Conservation (phyloP, 1,139 yeast genomes). For the Hansenula sp. region DNA sequence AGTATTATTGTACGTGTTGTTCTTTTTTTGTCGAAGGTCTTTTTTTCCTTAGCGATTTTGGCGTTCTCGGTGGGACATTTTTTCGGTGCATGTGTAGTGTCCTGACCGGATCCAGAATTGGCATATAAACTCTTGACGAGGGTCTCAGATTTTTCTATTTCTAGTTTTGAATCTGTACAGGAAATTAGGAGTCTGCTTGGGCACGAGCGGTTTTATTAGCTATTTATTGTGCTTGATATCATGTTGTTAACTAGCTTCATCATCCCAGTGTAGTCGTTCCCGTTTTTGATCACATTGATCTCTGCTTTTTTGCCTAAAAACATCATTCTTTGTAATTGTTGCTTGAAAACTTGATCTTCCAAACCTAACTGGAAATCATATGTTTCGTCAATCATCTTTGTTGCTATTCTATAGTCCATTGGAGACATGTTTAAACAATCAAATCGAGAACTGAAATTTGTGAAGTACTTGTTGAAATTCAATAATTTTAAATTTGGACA, state of each 20-base stretch:
- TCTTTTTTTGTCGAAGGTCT: neutral
- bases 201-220: too few relatives aligned
- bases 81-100: too few relatives aligned
- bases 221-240: too few relatives aligned
- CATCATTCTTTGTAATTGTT: slow-evolving; percentile 53
- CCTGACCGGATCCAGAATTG: too few relatives aligned
- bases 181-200: too few relatives aligned
- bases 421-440: slow-evolving; percentile 33
- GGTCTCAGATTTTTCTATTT: too few relatives aligned
- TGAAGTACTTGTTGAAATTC: slow-evolving; percentile 37
- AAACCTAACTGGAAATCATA: too few relatives aligned
- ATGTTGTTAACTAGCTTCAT: slow-evolving; percentile 29
- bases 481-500: slow-evolving; percentile 12
- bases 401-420: slow-evolving; percentile 35
- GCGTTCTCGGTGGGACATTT: too few relatives aligned
- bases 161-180: too few relatives aligned
- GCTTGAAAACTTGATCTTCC: slow-evolving; percentile 25
- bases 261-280: neutral
- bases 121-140: too few relatives aligned
- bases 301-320: slow-evolving; percentile 55
- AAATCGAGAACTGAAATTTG: slow-evolving; percentile 33
- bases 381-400: slow-evolving; percentile 25
- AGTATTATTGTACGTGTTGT: neutral
- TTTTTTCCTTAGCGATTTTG: neutral
- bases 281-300: slow-evolving; percentile 35